phyloP scores from a whole-genome alignment of 2,329 filamentous ascomycete genomes.

The Fusarium xyrophilum region DNA sequence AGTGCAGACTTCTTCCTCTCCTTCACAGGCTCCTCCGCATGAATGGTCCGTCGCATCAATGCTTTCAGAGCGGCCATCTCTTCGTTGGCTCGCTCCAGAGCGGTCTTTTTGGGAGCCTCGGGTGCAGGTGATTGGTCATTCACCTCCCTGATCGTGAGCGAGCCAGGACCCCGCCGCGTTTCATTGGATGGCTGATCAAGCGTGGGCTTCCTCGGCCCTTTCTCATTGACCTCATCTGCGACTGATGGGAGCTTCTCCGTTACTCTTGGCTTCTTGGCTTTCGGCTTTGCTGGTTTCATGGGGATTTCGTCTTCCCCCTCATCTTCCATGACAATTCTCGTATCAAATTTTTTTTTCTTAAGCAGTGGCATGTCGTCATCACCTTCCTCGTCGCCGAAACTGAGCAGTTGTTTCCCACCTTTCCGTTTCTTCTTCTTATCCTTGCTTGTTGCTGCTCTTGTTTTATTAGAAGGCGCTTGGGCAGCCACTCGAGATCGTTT shows the following conservation, averaged over 20 bases:
- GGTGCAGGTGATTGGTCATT: conserved; percentile 38
- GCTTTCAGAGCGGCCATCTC: conserved; percentile 82
- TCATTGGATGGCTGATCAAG: conserved; percentile 6
- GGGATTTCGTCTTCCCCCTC: conserved; percentile 44
- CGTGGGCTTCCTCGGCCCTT: not conserved
- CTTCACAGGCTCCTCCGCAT: conserved; percentile 54
- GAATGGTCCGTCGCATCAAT: conserved; percentile 74
- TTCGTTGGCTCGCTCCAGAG: conserved; percentile 75
- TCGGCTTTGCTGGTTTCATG: conserved; percentile 41
- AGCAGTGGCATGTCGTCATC: conserved; percentile 60
- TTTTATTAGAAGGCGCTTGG: conserved; percentile 52
- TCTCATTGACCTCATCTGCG: conserved; percentile 17
- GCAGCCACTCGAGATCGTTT: conserved; percentile 67
- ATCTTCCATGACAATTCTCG: conserved; percentile 71
- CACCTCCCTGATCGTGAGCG: conserved; percentile 15
- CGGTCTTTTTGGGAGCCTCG: conserved; percentile 53
- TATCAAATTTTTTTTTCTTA: conserved; percentile 82
- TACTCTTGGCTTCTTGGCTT: conserved; percentile 43
- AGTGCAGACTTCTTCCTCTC: conserved; percentile 71
- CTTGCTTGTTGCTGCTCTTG: conserved; percentile 48
- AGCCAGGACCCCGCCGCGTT: conserved; percentile 18
- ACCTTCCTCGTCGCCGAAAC: conserved; percentile 76
- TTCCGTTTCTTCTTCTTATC: conserved; percentile 75
- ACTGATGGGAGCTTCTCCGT: conserved; percentile 24
- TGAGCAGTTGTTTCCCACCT: conserved; percentile 76